Base-by-base conservation (phyloP, 2,329 filamentous ascomycete species). In the Cordyceps tenuipes region DNA sequence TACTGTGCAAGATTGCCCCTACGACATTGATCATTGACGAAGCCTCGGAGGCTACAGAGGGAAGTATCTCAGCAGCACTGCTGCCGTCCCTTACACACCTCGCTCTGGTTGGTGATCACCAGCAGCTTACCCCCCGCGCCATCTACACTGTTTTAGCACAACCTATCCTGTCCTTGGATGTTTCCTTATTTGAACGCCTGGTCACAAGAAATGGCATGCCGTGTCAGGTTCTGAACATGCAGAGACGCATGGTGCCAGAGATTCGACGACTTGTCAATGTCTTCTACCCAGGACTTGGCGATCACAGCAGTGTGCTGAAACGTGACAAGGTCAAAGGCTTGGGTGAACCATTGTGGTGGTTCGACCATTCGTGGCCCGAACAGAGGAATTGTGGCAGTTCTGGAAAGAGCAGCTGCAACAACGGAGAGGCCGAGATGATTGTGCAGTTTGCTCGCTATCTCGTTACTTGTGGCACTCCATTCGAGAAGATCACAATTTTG, bases 121-220 rank as follows among this genome's bases (percentile, higher is more conserved):
- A 90, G 70, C 91, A 95, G 68, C 77, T 95, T 2, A 82, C 85
- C 10, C 90, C 86, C 0, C 82, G 86, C 50, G 89, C 86, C 60
- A 81, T 87, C 49, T 77, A 88, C 1, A 74, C 73, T 2, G 79
- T 81, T 1, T 79, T 91, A 1, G 81, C 81, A 41, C 72, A 75
- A 0, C 70, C 79, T 0, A 88, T 88, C 0, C 91, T 82, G 68
- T 79, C 83, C 63, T 77, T 94, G 41, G 83, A 89, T 36, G 73
- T 91, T 0, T 94, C 90, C 0, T 80, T 95, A 66, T 95, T 95
- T 66, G 88, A 95, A 72, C 81, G 90, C 1, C 77, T 95, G 15
- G 81, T 94, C n/a, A 75, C 79, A 5, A 84, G 29, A 12, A 31
- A 89, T 17, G 68, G 77, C 0, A 73, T 92, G 19, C 81, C 84